These are phyloP conservation scores for Polyplosphaeria fusca DNA, from an alignment of 495 filamentous ascomycete species.

Conservation along the genomic window DNA sequence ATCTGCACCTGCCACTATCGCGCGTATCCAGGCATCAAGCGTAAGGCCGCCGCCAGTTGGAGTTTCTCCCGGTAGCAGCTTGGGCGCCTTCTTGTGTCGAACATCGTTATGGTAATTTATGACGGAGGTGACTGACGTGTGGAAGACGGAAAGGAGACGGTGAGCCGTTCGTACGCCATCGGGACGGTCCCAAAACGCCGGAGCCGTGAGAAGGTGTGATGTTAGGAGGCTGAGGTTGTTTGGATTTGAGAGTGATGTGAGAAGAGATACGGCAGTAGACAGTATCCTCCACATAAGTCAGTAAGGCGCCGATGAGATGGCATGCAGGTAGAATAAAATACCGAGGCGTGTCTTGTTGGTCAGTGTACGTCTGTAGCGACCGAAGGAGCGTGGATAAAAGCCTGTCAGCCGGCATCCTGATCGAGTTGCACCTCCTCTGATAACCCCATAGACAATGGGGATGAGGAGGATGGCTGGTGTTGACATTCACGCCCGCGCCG, in stretches of 20 bases:
- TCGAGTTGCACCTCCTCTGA: background rate
- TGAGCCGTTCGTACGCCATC: slow-evolving; percentile 70
- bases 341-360: slow-evolving; percentile 48
- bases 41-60: slow-evolving; percentile 31
- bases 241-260: slow-evolving; percentile 82
- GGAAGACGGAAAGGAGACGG: slow-evolving; percentile 81
- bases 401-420: slow-evolving; percentile 41
- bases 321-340: slow-evolving; percentile 32
- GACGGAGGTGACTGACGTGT: slow-evolving; percentile 60
- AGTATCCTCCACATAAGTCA: slow-evolving; percentile 58
- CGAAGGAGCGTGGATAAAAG: slow-evolving; percentile 42
- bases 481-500: slow-evolving; percentile 7
- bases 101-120: slow-evolving; percentile 46
- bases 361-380: slow-evolving; percentile 43
- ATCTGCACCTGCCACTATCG: slow-evolving; percentile 79
- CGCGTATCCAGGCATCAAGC: slow-evolving; percentile 76
- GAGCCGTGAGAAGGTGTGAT: slow-evolving; percentile 81
- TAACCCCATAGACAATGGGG: background rate
- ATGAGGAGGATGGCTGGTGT: slow-evolving; percentile 8
- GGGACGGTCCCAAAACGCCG: slow-evolving; percentile 76
- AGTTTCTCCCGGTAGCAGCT: slow-evolving; percentile 44
- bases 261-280: slow-evolving; percentile 73
- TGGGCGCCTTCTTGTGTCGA: slow-evolving; percentile 38
- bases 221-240: slow-evolving; percentile 86
- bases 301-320: slow-evolving; percentile 1